Evolutionary conservation across 176 grass and related monocot genomes (phyloP), one percentile per base, ranked within the genome.

Genomic region (Cymbopogon citratus): DNA sequence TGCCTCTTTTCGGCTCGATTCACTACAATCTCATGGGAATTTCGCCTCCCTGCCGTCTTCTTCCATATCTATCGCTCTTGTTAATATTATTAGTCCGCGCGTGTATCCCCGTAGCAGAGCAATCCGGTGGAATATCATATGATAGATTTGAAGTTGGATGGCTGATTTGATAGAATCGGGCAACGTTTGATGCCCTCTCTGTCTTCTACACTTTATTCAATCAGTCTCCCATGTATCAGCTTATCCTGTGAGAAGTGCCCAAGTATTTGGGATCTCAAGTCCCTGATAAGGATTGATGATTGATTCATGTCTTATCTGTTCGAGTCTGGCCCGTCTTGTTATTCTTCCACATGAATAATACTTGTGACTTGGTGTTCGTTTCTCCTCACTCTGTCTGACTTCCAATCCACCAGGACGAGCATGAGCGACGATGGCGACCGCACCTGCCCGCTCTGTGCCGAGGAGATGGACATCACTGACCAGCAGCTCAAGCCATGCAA

Each of bases 401-500:
- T 23, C 18, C 21, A 11, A 24, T 26, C 54, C 46, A 83, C 23
- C 43, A 99, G 96, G 87, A 95, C 83, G 74, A 89, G 83, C 41
- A 99, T 95, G 96, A 93, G 92, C 56, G 96, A 99, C 41, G 93
- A 95, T 19, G 96, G 93, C 90, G 96, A 99, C 38, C 88, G 85
- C 73, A 93, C 89, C 77, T 99, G 96, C 83, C 96, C 96, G 25
- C 89, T 99, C 39, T 99, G 93, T 12, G 89, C 96, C 1, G 96
- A 99, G 91, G 91, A 99, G 76, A 99, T 99, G 96, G 96, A 95
- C 93, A 76, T 95, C 70, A 99, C 96, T 65, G 95, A 94, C 66
- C 95, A 97, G 88, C 95, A 97, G 44, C 79, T 95, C 67, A 99
- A 90, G 80, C 93, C 97, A 27, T 99, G 97, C 91, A 93, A 93